These are phyloP conservation scores for Trichoderma sp. DNA, from an alignment of 2,329 filamentous ascomycete genomes.

Conservation along the genomic window DNA sequence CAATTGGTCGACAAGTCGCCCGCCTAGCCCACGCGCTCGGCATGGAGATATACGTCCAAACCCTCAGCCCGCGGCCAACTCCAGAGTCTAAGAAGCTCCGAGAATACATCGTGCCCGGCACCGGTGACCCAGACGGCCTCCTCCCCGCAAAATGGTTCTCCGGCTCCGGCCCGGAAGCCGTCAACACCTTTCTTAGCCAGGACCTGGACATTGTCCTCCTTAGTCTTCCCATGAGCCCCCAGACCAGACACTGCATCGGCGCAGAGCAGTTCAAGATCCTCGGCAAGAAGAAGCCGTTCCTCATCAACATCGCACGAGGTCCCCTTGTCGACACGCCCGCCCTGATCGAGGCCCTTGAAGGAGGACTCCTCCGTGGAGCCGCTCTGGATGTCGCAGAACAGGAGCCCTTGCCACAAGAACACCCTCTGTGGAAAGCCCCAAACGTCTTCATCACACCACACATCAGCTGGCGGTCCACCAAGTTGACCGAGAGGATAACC, in stretches of 20 bases:
- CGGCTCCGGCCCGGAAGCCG: conserved; percentile 34
- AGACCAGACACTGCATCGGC: conserved; percentile 45
- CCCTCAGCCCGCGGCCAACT: conserved; percentile 59
- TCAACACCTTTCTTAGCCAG: conserved; percentile 46
- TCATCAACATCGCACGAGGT: conserved; percentile 67
- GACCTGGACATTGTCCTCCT: conserved; percentile 48
- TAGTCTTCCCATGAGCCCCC: conserved; percentile 42
- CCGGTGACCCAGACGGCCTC: conserved; percentile 48
- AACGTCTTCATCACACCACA: conserved; percentile 61
- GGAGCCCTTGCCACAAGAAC: conserved; percentile 65
- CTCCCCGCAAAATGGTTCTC: conserved; percentile 47
- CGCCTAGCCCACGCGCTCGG: conserved; percentile 59
- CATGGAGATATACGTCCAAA: conserved; percentile 69
- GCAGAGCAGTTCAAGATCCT: conserved; percentile 45
- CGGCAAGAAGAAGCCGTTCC: conserved; percentile 48
- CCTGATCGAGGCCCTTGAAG: conserved; percentile 56
- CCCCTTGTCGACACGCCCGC: conserved; percentile 46
- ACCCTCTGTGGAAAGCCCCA: conserved; percentile 64
- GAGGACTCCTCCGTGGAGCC: conserved; percentile 51
- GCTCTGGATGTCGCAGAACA: conserved; percentile 73
- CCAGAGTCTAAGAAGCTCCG: conserved; percentile 57
- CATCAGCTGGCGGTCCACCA: conserved; percentile 37
- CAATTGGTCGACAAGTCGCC: conserved; percentile 47
- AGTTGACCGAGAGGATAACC: conserved; percentile 30
- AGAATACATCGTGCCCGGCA: conserved; percentile 64